Evolutionary conservation across 2,329 filamentous ascomycete species (phyloP).

Genomic region (Meredithiella fracta): DNA sequence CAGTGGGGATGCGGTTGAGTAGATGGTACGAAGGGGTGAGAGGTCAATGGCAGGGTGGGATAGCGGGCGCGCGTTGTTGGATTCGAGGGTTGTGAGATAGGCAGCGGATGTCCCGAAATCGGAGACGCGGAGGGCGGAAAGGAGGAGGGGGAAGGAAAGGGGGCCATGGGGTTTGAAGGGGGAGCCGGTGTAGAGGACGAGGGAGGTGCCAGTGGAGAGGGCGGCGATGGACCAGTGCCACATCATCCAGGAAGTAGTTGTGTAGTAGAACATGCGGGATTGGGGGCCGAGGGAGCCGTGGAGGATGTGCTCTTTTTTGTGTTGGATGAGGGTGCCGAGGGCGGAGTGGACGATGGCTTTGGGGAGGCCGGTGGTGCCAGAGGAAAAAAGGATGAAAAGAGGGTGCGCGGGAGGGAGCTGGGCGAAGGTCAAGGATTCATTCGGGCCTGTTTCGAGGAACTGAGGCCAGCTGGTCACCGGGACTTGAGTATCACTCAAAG

Average conservation of each 20-base stretch:
- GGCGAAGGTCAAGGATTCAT: conserved; percentile 45
- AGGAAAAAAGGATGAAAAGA: conserved; percentile 85
- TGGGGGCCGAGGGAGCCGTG: conserved; percentile 63
- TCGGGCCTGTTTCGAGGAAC: conserved; percentile 20
- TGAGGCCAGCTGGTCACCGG: conserved; percentile 19
- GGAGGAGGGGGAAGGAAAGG: conserved; percentile 65
- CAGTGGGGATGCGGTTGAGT: conserved; percentile 83
- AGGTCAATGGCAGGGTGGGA: conserved; percentile 27
- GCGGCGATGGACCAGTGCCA: conserved; percentile 93
- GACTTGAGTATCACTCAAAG: conserved; percentile 25
- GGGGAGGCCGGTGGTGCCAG: conserved; percentile 70
- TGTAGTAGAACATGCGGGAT: conserved; percentile 80
- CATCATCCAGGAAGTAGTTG: conserved; percentile 98
- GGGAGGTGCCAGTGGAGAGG: conserved; percentile 63
- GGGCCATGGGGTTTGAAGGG: conserved; percentile 70
- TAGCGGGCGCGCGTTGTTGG: conserved; percentile 40
- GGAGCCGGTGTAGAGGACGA: conserved; percentile 83
- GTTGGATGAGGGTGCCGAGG: conserved; percentile 77
- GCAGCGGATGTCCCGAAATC: conserved; percentile 93
- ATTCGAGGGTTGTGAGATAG: conserved; percentile 80
- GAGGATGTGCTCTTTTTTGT: conserved; percentile 89
- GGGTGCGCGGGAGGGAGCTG: conserved; percentile 74
- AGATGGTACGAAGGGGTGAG: conserved; percentile 60
- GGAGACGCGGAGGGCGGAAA: conserved; percentile 66
- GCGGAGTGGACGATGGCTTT: conserved; percentile 93